phyloP scores from a whole-genome alignment of 2,329 filamentous ascomycete genomes.

The Beauveria sp. region DNA sequence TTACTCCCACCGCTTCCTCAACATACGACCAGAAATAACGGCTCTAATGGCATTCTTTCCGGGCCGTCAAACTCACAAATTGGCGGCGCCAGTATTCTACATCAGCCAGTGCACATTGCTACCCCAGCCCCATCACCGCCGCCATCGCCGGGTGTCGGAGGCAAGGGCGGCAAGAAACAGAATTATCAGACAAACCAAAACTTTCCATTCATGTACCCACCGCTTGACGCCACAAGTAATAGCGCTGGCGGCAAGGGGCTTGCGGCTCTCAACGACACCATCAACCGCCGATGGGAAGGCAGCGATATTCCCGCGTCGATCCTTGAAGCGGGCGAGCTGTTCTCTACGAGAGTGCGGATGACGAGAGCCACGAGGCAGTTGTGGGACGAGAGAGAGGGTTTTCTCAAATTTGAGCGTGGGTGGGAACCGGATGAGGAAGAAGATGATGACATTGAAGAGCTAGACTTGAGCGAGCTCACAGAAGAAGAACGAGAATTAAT shows the following conservation, averaged over 20 bases:
- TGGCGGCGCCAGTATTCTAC: conserved; percentile 70
- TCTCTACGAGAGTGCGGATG: conserved; percentile 83
- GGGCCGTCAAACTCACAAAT: conserved; percentile 45
- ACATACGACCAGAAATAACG: conserved; percentile 55
- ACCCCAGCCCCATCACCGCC: conserved; percentile 94
- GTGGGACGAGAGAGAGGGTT: conserved; percentile 88
- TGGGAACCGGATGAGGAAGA: conserved; percentile 52
- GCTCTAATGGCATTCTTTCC: conserved; percentile 54
- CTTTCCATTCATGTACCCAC: conserved; percentile 95
- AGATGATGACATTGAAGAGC: conserved; percentile 38
- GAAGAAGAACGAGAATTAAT: conserved; percentile 34
- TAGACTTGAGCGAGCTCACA: conserved; percentile 38
- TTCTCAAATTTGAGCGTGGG: conserved; percentile 85
- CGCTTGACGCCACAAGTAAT: conserved; percentile 81
- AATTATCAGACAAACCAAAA: conserved; percentile 99
- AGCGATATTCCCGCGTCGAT: conserved; percentile 91
- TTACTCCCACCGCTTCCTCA: conserved; percentile 79
- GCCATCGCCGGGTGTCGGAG: conserved; percentile 76
- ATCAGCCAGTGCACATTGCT: conserved; percentile 97
- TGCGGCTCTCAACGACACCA: conserved; percentile 73
- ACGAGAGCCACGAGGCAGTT: conserved; percentile 85
- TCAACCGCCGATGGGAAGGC: conserved; percentile 86
- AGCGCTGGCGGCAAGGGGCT: conserved; percentile 82
- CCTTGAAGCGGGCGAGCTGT: conserved; percentile 86
- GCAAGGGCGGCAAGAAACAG: conserved; percentile 94